Conservation (phyloP, 805 yeast species). For the Ogataea kodamae region DNA sequence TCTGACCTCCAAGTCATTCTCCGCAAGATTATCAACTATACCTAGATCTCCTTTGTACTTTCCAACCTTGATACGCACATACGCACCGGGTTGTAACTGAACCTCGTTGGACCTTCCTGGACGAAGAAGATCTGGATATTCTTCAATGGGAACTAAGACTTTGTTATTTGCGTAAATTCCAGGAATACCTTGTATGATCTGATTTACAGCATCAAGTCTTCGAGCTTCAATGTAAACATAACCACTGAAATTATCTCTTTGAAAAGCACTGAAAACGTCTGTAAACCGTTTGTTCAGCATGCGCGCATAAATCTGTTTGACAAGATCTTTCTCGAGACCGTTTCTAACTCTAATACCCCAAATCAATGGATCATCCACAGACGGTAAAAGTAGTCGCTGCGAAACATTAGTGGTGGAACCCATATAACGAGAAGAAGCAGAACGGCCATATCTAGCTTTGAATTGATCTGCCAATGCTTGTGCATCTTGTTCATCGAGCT, state of each 20-base stretch:
- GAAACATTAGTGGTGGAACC: constrained; percentile 86
- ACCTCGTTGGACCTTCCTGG: constrained; percentile 87
- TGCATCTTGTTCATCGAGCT: constrained; percentile 90
- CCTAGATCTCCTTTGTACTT: constrained; percentile 92
- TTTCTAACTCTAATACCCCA: constrained; percentile 94
- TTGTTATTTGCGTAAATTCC: constrained; percentile 71
- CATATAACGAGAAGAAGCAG: constrained; percentile 73
- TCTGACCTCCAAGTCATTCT: constrained; percentile 93
- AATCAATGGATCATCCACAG: constrained; percentile 93
- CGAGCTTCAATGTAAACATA: constrained; percentile 94
- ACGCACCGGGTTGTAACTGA: constrained; percentile 85
- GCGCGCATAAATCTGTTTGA: constrained; percentile 78
- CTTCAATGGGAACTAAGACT: constrained; percentile 90
- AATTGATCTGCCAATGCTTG: constrained; percentile 88
- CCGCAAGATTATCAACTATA: constrained; percentile 86
- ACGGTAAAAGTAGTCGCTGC: constrained; percentile 88
- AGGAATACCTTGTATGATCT: constrained; percentile 84
- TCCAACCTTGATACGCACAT: constrained; percentile 87
- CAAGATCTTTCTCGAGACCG: constrained; percentile 89
- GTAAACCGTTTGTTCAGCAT: constrained; percentile 74
- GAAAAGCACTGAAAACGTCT: constrained; percentile 85
- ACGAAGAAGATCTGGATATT: constrained; percentile 87
- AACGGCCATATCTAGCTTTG: constrained; percentile 88
- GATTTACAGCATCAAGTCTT: constrained; percentile 85
- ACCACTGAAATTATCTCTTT: constrained; percentile 89